phyloP scores from a whole-genome alignment of 768 basidiomycete genomes.

The Leccinum arenicola region DNA sequence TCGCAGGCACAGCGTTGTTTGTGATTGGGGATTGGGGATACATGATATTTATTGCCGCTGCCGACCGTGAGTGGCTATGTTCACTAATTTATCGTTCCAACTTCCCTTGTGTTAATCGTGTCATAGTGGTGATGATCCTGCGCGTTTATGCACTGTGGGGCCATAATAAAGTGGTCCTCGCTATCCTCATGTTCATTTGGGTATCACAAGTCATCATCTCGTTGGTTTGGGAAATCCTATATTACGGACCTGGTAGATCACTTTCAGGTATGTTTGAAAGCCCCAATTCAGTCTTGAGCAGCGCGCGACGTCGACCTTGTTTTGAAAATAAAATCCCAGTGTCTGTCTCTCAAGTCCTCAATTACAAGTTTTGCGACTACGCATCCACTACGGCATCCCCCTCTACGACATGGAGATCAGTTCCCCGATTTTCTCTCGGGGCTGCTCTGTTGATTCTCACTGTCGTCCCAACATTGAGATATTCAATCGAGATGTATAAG shows the following conservation, averaged over 20 bases:
- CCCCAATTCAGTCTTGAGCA: neutral
- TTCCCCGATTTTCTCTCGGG: neutral
- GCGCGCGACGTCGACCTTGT: neutral
- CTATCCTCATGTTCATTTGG: neutral
- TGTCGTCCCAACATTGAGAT: neutral
- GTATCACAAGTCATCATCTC: neutral
- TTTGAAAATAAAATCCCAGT: neutral
- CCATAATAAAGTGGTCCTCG: neutral
- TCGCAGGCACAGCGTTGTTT: neutral
- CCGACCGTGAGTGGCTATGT: neutral
- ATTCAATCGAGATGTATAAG: neutral
- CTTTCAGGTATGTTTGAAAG: neutral
- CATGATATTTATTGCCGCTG: neutral
- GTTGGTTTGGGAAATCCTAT: neutral
- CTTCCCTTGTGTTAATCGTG: neutral
- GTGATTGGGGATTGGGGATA: neutral
- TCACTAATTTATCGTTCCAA: no score
- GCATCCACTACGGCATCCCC: neutral
- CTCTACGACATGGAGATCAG: neutral
- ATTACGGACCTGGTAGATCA: neutral
- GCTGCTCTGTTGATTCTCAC: neutral
- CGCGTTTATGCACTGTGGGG: neutral
- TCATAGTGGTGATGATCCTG: neutral
- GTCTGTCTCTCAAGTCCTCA: neutral
- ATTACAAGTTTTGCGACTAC: neutral